Evolutionary conservation across 306 rosid genomes (phyloP), one percentile per base, ranked within the genome.

Genomic region (Fragaria ananassa): DNA sequence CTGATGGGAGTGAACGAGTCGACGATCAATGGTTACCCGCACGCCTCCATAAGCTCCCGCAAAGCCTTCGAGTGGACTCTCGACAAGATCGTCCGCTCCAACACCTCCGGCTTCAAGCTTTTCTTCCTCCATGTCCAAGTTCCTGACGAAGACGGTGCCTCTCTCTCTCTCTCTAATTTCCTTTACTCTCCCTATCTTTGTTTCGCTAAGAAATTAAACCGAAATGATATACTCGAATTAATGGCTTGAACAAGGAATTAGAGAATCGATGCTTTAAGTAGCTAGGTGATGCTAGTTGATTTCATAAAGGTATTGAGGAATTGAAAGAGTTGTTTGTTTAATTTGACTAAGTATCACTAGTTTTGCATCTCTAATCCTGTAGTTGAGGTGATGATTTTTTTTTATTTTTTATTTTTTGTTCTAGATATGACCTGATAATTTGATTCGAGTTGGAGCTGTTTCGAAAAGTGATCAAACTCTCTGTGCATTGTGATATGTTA

Each of bases 31-130:
- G 98, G 98, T 9, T 92, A 94, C 44, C 97, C 98, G 0, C 75
- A 92, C 81, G 83, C 97, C 82, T 92, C 97, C 2, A 94, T 94
- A 3, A 94, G 98, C 58, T 89, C 96, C 96, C 90, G 39, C 64
- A 87, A 96, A 42, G 98, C 97, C 23, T 92, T 94, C 72, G 93
- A 94, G 68, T 94, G 98, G 97, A 90, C 95, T 21, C 74, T 94
- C 11, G 75, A 83, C 66, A 94, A 94, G 89, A 92, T 94, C 88
- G 77, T 94, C 72, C 92, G 95, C 54, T 79, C 83, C 74, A 91
- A 90, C 80, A 78, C 85, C 54, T 7, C 86, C 23, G 87, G 88
- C 29, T 94, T 94, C 84, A 84, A 84, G 76, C 88, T 95, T 31
- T 89, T 90, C 70, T 89, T 92, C 60, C 93, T 95, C 68, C 97